A percentile compares a stretch with the other conserved stretches of the same genome.
Evolutionary conservation across 2,329 filamentous ascomycete species (phyloP).

Genomic region (Fusarium lateritium): DNA sequence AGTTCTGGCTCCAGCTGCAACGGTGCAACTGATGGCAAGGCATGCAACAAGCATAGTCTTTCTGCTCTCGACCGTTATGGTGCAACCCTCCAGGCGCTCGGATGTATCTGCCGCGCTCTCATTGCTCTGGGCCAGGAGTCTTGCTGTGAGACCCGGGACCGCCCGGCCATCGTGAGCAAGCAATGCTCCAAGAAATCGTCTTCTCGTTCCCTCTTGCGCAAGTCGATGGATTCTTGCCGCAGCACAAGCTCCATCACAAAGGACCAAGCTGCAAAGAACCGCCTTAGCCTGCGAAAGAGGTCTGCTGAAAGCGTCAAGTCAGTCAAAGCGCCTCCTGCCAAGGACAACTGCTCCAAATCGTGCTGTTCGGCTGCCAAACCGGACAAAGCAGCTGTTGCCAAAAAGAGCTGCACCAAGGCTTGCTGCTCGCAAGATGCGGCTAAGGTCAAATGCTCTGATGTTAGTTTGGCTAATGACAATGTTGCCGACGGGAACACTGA

Average conservation of each 20-base stretch:
- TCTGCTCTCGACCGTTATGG: conserved; percentile 58
- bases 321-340: conserved; percentile 5
- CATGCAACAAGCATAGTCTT: conserved; percentile 57
- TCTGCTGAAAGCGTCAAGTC: conserved; percentile 25
- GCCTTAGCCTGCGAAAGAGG: conserved; percentile 25
- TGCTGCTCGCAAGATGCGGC: not conserved
- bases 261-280: conserved; percentile 24
- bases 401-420: conserved; percentile 8
- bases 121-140: conserved; percentile 66
- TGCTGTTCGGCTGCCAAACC: conserved; percentile 28
- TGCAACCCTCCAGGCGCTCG: conserved; percentile 62
- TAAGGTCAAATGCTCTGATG: not conserved
- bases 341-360: conserved; percentile 27
- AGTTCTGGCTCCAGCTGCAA: conserved; percentile 26
- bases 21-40: conserved; percentile 44
- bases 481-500: rapidly evolving
- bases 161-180: conserved; percentile 47
- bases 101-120: conserved; percentile 68
- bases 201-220: conserved; percentile 27
- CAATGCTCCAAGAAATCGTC: conserved; percentile 46
- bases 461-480: not conserved
- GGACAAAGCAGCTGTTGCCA: not conserved
- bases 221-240: conserved; percentile 50
- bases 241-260: conserved; percentile 29
- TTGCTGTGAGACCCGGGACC: conserved; percentile 59